These are phyloP conservation scores for Candida andamanensis DNA, from an alignment of 805 yeast genomes.

Conservation along the genomic window DNA sequence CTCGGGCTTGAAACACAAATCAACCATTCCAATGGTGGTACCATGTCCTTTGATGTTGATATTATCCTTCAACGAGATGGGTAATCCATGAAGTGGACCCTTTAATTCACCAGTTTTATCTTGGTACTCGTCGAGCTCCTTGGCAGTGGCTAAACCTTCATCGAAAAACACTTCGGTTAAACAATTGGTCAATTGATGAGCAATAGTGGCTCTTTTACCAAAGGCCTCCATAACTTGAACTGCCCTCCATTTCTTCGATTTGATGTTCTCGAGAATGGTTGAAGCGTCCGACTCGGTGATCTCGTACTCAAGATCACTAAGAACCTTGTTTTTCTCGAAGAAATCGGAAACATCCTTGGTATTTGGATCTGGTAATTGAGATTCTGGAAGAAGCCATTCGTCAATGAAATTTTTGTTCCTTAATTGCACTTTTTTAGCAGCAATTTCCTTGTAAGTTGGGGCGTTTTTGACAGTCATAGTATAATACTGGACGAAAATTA, in stretches of 20 bases:
- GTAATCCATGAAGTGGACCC: conserved; percentile 67
- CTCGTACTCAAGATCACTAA: conserved; percentile 26
- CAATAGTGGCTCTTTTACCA: conserved; percentile 38
- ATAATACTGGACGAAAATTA: not conserved
- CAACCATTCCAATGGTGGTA: conserved; percentile 33
- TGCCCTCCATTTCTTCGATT: conserved; percentile 27
- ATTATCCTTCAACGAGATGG: conserved; percentile 55
- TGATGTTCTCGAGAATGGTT: conserved; percentile 23
- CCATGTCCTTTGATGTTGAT: conserved; percentile 35
- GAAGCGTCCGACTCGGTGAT: conserved; percentile 34
- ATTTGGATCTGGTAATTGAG: conserved; percentile 22
- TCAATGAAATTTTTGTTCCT: conserved; percentile 39
- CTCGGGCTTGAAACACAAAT: conserved; percentile 14
- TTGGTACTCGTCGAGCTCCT: conserved; percentile 47
- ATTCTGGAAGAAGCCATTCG: conserved; percentile 41
- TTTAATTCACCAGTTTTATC: conserved; percentile 41
- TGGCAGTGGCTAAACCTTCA: conserved; percentile 54
- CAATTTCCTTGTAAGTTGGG: conserved; percentile 31
- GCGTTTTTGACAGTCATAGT: conserved; percentile 3
- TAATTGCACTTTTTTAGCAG: conserved; percentile 33
- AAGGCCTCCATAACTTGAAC: conserved; percentile 36
- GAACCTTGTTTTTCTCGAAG: conserved; percentile 25
- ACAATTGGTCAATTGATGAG: conserved; percentile 42
- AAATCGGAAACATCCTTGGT: conserved; percentile 33
- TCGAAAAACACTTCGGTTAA: conserved; percentile 46